These are phyloP conservation scores for Suillus weaverae DNA, from an alignment of 768 basidiomycete genomes.

Conservation along the genomic window DNA sequence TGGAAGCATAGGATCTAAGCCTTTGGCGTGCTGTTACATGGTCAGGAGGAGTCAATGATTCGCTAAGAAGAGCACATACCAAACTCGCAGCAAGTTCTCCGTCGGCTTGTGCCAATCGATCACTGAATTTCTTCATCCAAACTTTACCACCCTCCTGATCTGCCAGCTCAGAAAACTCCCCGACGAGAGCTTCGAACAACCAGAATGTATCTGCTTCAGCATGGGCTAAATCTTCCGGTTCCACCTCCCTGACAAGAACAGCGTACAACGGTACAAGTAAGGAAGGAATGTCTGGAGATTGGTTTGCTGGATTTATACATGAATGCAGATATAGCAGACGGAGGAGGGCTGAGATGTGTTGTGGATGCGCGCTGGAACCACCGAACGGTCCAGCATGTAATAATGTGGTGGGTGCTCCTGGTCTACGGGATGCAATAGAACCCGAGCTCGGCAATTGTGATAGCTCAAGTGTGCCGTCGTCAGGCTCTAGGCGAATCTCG, in stretches of 20 bases:
- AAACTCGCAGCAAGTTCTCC: slow-evolving; percentile 57
- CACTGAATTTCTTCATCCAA: slow-evolving; percentile 66
- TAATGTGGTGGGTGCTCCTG: slow-evolving; percentile 42
- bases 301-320: slow-evolving; percentile 68
- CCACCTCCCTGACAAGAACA: slow-evolving; percentile 59
- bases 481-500: slow-evolving; percentile 40
- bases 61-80: slow-evolving; percentile 36
- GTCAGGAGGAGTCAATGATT: neutral
- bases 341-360: slow-evolving; percentile 62
- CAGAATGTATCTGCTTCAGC: slow-evolving; percentile 82
- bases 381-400: slow-evolving; percentile 46
- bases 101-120: slow-evolving; percentile 63
- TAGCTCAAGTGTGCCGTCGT: slow-evolving; percentile 14
- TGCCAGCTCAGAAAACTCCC: slow-evolving; percentile 73
- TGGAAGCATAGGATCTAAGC: slow-evolving; percentile 68
- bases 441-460: slow-evolving; percentile 37
- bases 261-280: slow-evolving; percentile 70
- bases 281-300: slow-evolving; percentile 68
- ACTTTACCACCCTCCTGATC: slow-evolving; percentile 59
- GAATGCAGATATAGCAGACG: slow-evolving; percentile 73
- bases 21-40: slow-evolving; percentile 51
- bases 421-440: slow-evolving; percentile 25
- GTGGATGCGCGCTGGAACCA: slow-evolving; percentile 51
- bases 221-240: slow-evolving; percentile 60
- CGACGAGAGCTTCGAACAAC: slow-evolving; percentile 73